Percentiles rank a stretch among this genome's conserved stretches.
phyloP scores from a whole-genome alignment of 805 yeast genomes.

The Schwanniomyces sp. region DNA sequence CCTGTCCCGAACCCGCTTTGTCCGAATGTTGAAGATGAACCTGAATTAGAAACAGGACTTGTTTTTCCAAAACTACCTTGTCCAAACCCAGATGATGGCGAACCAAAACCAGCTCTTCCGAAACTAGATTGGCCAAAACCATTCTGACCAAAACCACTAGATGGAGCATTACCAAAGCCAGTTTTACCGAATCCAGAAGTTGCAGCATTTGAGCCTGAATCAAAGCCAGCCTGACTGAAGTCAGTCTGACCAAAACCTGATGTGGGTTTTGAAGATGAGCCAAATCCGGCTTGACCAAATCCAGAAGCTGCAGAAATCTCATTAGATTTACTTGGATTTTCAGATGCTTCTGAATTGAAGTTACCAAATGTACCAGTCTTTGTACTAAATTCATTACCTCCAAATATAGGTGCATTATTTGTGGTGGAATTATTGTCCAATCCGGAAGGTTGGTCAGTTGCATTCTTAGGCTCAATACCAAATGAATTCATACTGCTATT shows the following conservation, averaged over 20 bases:
- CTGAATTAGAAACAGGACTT: background rate
- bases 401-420: background rate
- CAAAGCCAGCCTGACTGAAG: slow-evolving; percentile 11
- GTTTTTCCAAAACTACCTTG: slow-evolving; percentile 1
- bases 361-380: background rate
- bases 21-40: background rate
- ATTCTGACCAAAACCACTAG: background rate
- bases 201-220: background rate
- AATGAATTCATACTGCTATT: background rate
- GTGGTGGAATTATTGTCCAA: no score
- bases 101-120: slow-evolving; percentile 8
- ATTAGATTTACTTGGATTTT: no score
- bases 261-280: slow-evolving; percentile 7
- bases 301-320: slow-evolving; percentile 9
- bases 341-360: no score
- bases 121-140: slow-evolving; percentile 3
- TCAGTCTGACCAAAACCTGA: slow-evolving; percentile 10
- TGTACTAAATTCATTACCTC: background rate
- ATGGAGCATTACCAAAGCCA: background rate
- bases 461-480: background rate
- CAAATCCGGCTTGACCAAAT: slow-evolving; percentile 16
- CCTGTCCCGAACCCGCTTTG: background rate
- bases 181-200: background rate
- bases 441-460: no score
- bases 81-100: slow-evolving; percentile 3